phyloP scores from a whole-genome alignment of 441 rosid genomes.

The Brassica balearica region DNA sequence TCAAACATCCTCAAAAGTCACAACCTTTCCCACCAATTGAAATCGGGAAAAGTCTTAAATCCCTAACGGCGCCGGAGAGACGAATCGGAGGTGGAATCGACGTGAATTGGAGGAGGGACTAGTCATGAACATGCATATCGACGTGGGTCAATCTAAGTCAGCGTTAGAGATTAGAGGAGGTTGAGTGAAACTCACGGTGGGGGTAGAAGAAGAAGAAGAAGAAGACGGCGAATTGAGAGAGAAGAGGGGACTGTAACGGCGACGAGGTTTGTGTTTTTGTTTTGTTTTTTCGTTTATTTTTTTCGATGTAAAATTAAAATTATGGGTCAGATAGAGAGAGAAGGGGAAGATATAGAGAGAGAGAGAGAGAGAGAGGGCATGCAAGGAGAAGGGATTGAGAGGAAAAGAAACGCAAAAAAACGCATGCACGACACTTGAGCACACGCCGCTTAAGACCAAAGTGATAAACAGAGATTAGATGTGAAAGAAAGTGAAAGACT shows the following conservation, averaged over 20 bases:
- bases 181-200: not conserved
- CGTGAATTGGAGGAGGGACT: slow-evolving; percentile 26
- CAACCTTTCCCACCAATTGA: slow-evolving; percentile 13
- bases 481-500: slow-evolving; percentile 23
- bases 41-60: slow-evolving; percentile 33
- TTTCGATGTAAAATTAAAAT: slow-evolving; percentile 36
- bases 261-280: slow-evolving; percentile 33
- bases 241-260: slow-evolving; percentile 41
- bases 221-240: slow-evolving; percentile 32
- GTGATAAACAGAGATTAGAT: slow-evolving; percentile 7
- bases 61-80: slow-evolving; percentile 46
- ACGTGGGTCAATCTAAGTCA: slow-evolving; percentile 41
- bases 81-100: slow-evolving; percentile 43
- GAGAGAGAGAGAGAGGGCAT: slow-evolving; percentile 58
- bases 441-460: slow-evolving; percentile 55
- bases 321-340: slow-evolving; percentile 36
- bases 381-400: slow-evolving; percentile 42
- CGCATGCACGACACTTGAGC: slow-evolving; percentile 91
- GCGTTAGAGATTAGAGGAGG: slow-evolving; percentile 29
- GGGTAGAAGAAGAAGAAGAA: not conserved
- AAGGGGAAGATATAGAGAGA: slow-evolving; percentile 33
- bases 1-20: slow-evolving; percentile 18
- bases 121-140: slow-evolving; percentile 46
- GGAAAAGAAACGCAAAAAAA: slow-evolving; percentile 59
- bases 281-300: not conserved